Evolutionary conservation across 352 stramenopile species (phyloP), one percentile per base, ranked within the genome.

Genomic region (Phytophthora nicotianae): DNA sequence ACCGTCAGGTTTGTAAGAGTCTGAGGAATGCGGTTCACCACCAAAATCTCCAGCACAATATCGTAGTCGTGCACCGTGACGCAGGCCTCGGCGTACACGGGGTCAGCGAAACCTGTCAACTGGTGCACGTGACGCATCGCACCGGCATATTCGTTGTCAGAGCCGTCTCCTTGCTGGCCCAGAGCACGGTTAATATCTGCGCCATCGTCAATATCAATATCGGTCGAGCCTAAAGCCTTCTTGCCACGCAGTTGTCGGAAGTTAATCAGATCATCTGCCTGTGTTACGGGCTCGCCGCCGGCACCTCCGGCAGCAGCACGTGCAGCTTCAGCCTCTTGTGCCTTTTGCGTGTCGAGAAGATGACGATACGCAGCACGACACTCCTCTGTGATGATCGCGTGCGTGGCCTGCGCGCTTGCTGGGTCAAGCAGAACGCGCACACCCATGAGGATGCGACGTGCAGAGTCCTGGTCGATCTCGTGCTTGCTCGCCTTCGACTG

Each of bases 31-130:
- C 98, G 95, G 79, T 99, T 99, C 50, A 99, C 98, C 21, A 99
- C 91, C 49, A 99, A 73, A 64, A 99, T 98, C 72, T 99, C 96
- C 51, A 99, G 81, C 63, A 99, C 90, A 79, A 99, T 99, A 81
- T 99, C 98, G 73, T 99, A 99, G 66, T 99, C 97, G 71, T 99
- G 98, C 19, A 99, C 97, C 17, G 97, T 99, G n/a, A 99, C 96
- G 58, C 97, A 97, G 13, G 98, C 97, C 77, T 99, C 98, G 19
- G 96, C 97, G 75, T 99, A 99, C 46, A 99, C 97, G 2, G 97
- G 96, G 76, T 99, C 98, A 17, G 96, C 96, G 77, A 99, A 99
- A 46, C 98, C 98, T 71, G 94, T 99, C 35, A 99, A 86, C 78
- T 99, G 98, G 74, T 99, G 98, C 54, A 99, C 95, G 73, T 99